Evolutionary conservation across 257 asterid species (phyloP), one percentile per base, ranked within the genome.

Genomic region (Dorcoceras hygrometricum): DNA sequence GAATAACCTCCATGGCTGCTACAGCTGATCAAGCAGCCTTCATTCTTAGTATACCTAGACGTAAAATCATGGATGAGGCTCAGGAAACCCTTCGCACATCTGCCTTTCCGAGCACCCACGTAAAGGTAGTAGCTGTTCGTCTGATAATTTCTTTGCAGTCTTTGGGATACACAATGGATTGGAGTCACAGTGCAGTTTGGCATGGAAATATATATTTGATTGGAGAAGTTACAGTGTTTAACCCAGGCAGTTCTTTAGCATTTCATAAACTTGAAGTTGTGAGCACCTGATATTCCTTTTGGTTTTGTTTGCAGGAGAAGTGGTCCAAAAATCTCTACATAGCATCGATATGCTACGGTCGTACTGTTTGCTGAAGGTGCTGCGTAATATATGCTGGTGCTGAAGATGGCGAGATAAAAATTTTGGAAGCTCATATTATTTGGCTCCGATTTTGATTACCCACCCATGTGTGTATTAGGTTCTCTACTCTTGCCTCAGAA

Each of bases 1-100:
- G 98, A 77, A 89, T 89, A 61, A 92, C 98, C 27, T 80, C 97
- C 65, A 92, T 87, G 97, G 97, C 96, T 43, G 97, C 97, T 20
- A 92, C 97, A 25, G 76, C 84, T 75, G 98, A 92, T 78, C 97
- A 92, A 78, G 96, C 87, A 0, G 97, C 98, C 62, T 85, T 92
- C 75, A 87, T 87, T 67, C 86, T 92, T 43, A 89, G 98, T 67
- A 79, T 89, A 53, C 97, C 98, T 9, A 80, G 96, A 58, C 97
- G 96, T 20, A 92, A 92, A 78, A 80, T 87, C 80, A 76, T 80
- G 71, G 98, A 92, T 31, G 98, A 93, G 84, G 90, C 98, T 67
- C 98, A 93, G 75, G 98, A 93, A 81, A 89, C 98, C 39, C 87
- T 89, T 50, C 95, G 98, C 25, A 92, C 97, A 26, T 89, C 96